Evolutionary conservation across 495 filamentous ascomycete genomes (phyloP).

Genomic region (Monascus purpureus): DNA sequence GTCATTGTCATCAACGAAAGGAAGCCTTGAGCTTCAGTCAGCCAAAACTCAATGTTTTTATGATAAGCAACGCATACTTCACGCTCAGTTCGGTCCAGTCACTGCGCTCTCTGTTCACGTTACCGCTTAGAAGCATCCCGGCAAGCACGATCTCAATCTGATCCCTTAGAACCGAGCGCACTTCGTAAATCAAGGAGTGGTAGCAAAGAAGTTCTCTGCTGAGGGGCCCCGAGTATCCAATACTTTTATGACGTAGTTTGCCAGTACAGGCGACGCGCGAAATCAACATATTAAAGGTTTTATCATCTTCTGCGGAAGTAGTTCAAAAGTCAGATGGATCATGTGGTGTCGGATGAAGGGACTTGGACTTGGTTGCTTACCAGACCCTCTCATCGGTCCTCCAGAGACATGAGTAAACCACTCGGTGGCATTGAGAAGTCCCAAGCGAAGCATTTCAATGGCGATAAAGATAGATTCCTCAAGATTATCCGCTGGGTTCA

Average conservation of each 20-base stretch:
- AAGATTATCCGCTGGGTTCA: constrained; percentile 40
- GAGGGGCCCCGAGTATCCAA: constrained; percentile 89
- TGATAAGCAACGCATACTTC: constrained; percentile 37
- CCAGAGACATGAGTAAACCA: constrained; percentile 48
- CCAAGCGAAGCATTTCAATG: constrained; percentile 65
- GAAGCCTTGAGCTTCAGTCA: constrained; percentile 46
- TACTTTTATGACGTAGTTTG: constrained; percentile 64
- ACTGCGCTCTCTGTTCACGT: constrained; percentile 53
- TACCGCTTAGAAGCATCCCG: constrained; percentile 67
- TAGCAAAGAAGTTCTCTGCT: constrained; percentile 82
- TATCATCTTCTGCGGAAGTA: constrained; percentile 40
- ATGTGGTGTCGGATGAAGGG: neutral
- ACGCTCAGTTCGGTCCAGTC: constrained; percentile 60
- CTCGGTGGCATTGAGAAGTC: constrained; percentile 52
- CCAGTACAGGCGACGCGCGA: constrained; percentile 73
- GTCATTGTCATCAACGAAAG: constrained; percentile 73
- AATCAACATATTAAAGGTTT: constrained; percentile 59
- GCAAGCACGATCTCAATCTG: constrained; percentile 66
- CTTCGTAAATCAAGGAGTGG: constrained; percentile 65
- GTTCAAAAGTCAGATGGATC: neutral
- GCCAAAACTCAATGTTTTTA: constrained; percentile 3
- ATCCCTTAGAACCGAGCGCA: constrained; percentile 66
- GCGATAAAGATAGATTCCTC: constrained; percentile 59
- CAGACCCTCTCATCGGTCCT: constrained; percentile 41
- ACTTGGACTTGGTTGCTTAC: constrained; percentile 23